A percentile compares a stretch with the other conserved stretches of the same genome.
Conservation (phyloP, 768 basidiomycete genomes). For the Leucosporidium creatinivorum region DNA sequence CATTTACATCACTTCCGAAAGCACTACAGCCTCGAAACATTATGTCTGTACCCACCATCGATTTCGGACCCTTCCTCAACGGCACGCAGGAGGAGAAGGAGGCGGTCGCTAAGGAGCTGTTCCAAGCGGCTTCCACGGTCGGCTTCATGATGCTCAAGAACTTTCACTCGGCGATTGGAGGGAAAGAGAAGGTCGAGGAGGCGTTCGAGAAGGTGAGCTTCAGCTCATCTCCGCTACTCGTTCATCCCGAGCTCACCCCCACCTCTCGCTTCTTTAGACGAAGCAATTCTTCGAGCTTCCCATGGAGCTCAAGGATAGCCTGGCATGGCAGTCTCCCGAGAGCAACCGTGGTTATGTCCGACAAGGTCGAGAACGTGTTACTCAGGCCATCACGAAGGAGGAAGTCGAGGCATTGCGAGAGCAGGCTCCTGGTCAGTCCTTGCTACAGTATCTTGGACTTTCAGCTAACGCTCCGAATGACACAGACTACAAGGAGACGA, state of each 20-base stretch:
- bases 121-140: constrained; percentile 63
- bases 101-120: constrained; percentile 59
- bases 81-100: constrained; percentile 54
- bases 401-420: constrained; percentile 69
- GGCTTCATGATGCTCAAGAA: constrained; percentile 65
- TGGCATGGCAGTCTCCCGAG: constrained; percentile 58
- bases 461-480: not conserved
- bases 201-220: constrained; percentile 58
- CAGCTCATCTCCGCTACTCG: not conserved
- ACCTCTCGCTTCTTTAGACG: constrained; percentile 50
- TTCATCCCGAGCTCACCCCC: constrained; percentile 6
- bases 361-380: constrained; percentile 63
- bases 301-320: constrained; percentile 50
- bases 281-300: constrained; percentile 67
- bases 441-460: constrained; percentile 49
- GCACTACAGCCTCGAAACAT: too few species aligned
- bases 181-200: constrained; percentile 51
- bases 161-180: constrained; percentile 53
- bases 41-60: constrained; percentile 56
- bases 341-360: constrained; percentile 71
- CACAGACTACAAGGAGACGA: constrained; percentile 50
- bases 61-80: constrained; percentile 62
- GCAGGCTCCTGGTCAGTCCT: constrained; percentile 54
- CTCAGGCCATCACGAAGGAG: constrained; percentile 40
- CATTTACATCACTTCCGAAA: too few species aligned